Evolutionary conservation across 140 eudicot genomes (phyloP).

Genomic region (Erigeron philadelphicus): DNA sequence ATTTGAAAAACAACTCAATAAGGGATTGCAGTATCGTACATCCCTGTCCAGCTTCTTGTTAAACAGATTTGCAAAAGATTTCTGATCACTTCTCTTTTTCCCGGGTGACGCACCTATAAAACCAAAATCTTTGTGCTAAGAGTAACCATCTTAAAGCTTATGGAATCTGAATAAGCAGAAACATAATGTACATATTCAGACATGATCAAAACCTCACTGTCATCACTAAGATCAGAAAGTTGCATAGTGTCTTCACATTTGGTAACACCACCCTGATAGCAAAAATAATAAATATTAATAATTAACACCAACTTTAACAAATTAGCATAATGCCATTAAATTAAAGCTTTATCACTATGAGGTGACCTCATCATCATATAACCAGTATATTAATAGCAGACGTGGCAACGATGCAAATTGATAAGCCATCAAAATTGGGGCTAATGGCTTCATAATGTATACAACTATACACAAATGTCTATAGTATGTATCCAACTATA

Average conservation of each 20-base stretch:
- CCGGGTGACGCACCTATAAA: slow-evolving; percentile 16
- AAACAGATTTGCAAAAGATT: background rate
- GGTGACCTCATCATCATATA: too few species aligned
- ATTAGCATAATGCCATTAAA: too few species aligned
- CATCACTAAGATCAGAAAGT: slow-evolving; percentile 20
- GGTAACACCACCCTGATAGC: slow-evolving; percentile 19
- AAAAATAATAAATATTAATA: background rate
- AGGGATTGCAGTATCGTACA: slow-evolving; percentile 14
- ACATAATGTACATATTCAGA: background rate
- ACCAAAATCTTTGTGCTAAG: slow-evolving; percentile 6
- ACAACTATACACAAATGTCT: too few species aligned
- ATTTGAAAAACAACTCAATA: slow-evolving; percentile 5
- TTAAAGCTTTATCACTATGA: too few species aligned
- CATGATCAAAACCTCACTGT: slow-evolving; percentile 25
- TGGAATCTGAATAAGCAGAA: slow-evolving; percentile 1
- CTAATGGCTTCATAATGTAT: too few species aligned
- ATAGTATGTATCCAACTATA: too few species aligned
- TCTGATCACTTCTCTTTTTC: slow-evolving; percentile 13
- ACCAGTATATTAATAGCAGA: too few species aligned
- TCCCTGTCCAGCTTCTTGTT: background rate
- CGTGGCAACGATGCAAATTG: too few species aligned
- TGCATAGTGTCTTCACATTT: slow-evolving; percentile 14
- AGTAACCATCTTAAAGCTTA: background rate
- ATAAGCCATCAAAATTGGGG: too few species aligned
- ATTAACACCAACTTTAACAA: too few species aligned